A percentile compares a stretch with the other conserved stretches of the same genome.
Evolutionary conservation across 768 basidiomycete genomes (phyloP).

Genomic region (Stropharia rugosoannulata): DNA sequence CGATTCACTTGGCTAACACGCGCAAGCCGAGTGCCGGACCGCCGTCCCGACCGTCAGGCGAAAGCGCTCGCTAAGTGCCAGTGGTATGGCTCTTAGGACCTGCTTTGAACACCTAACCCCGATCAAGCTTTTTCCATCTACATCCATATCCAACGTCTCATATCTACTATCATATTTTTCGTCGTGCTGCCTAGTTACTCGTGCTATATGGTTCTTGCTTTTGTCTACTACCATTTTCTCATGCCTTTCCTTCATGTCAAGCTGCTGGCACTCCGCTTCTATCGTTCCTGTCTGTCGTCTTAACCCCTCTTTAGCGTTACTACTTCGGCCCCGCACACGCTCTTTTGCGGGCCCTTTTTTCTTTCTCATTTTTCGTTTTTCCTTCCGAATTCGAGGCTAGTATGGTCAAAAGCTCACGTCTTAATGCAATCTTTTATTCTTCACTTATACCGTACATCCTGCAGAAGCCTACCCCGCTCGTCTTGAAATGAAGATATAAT

Average conservation of each 20-base stretch:
- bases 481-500: no score
- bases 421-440: no score
- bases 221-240: neutral
- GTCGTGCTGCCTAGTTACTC: constrained; percentile 1
- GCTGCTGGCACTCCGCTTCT: neutral
- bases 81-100: no score
- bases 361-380: no score
- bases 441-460: no score
- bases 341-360: no score
- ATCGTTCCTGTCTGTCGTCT: neutral
- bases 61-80: constrained; percentile 11
- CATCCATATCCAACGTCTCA: neutral
- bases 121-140: no score
- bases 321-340: no score
- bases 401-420: no score
- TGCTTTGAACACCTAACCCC: no score
- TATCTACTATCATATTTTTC: constrained; percentile 2
- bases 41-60: constrained; percentile 13
- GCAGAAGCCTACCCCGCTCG: no score
- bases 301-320: neutral
- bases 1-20: constrained; percentile 37
- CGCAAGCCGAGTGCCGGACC: constrained; percentile 11
- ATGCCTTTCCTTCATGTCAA: constrained; percentile 4
- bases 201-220: constrained; percentile 2
- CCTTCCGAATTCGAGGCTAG: no score